Percentiles rank a stretch among this genome's conserved stretches.
phyloP scores from a whole-genome alignment of 2,329 filamentous ascomycete genomes.

The Ceratocystis variospora region DNA sequence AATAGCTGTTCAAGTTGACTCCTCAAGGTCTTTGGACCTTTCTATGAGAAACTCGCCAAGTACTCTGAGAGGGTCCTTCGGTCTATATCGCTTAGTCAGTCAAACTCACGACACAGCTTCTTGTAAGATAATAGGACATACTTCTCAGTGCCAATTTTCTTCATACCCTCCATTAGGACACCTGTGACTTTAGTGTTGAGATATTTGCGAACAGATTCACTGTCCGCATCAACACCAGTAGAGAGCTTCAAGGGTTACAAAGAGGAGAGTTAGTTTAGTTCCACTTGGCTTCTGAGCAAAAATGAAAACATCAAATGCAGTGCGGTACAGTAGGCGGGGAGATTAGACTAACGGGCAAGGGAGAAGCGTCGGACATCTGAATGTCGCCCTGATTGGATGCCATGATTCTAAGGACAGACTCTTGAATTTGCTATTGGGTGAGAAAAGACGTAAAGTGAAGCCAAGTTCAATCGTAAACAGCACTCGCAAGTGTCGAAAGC shows the following conservation, averaged over 20 bases:
- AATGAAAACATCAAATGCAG: not conserved
- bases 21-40: constrained; percentile 51
- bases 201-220: constrained; percentile 56
- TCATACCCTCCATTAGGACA: constrained; percentile 60
- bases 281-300: not conserved
- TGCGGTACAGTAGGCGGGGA: not conserved
- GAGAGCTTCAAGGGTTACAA: constrained; percentile 34
- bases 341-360: constrained; percentile 5
- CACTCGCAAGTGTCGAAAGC: no score
- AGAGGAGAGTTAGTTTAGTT: not conserved
- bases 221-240: constrained; percentile 34
- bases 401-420: not conserved
- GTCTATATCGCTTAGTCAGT: constrained; percentile 30
- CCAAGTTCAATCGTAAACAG: no score
- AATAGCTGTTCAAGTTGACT: constrained; percentile 15
- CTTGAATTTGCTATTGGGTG: not conserved
- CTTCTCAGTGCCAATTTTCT: constrained; percentile 56
- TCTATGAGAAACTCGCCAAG: constrained; percentile 59
- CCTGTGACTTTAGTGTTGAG: constrained; percentile 58
- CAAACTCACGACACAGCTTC: not conserved
- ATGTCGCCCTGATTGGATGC: constrained; percentile 12
- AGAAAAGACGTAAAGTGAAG: not conserved
- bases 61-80: constrained; percentile 52
- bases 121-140: constrained; percentile 30
- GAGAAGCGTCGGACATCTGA: constrained; percentile 16